Evolutionary conservation across 768 basidiomycete species (phyloP).

Genomic region (Crepidotus variabilis): DNA sequence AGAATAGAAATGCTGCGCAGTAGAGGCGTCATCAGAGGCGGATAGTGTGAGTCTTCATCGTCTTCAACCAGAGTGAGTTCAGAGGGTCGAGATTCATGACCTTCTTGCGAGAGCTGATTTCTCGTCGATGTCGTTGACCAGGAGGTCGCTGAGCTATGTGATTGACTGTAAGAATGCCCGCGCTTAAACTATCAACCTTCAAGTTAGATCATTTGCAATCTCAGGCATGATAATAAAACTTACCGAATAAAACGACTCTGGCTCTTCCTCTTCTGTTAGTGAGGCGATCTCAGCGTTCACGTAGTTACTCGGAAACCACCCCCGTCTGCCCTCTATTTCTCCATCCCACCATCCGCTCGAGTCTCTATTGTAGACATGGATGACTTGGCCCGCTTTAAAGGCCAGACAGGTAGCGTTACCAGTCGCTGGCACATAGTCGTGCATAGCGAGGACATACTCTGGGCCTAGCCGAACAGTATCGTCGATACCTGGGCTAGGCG

Average conservation of each 20-base stretch:
- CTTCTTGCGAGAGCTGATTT: slow-evolving; percentile 21
- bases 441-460: slow-evolving; percentile 88
- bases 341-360: slow-evolving; percentile 98
- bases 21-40: slow-evolving; percentile 78
- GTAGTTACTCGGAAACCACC: slow-evolving; percentile 99
- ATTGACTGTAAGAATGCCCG: slow-evolving; percentile 49
- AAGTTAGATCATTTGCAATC: slow-evolving; percentile 3
- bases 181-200: slow-evolving; percentile 22
- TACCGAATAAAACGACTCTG: slow-evolving; percentile 41
- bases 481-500: slow-evolving; percentile 43
- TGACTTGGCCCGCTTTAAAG: slow-evolving; percentile 88
- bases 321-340: slow-evolving; percentile 80
- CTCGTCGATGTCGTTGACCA: slow-evolving; percentile 46
- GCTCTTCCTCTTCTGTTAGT: slow-evolving; percentile 56
- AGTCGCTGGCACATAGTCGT: slow-evolving; percentile 78
- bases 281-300: slow-evolving; percentile 64
- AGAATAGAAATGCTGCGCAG: slow-evolving; percentile 83
- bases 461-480: slow-evolving; percentile 45
- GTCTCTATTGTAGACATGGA: slow-evolving; percentile 87
- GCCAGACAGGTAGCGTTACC: slow-evolving; percentile 77
- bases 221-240: slow-evolving; percentile 14
- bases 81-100: slow-evolving; percentile 40
- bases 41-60: slow-evolving; percentile 62
- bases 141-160: slow-evolving; percentile 48
- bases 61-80: slow-evolving; percentile 33